These are phyloP conservation scores for Psilocybe azurescens DNA, from an alignment of 768 basidiomycete genomes.

Conservation along the genomic window DNA sequence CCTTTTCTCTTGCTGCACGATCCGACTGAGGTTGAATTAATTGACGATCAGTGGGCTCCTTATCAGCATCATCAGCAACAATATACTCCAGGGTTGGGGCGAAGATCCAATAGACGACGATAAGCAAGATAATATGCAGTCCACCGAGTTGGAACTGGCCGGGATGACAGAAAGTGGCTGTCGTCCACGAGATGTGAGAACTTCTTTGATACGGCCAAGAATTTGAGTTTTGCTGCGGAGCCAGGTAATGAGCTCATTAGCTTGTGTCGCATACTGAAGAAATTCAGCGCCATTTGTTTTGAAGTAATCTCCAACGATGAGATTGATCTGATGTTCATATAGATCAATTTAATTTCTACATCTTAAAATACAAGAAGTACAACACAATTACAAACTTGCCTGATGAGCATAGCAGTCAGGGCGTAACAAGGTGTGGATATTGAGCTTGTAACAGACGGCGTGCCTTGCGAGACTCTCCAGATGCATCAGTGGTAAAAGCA, in stretches of 20 bases:
- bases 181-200: constrained; percentile 15
- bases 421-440: constrained; percentile 31
- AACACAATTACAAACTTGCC: constrained; percentile 32
- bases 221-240: constrained; percentile 38
- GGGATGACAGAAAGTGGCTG: constrained; percentile 31
- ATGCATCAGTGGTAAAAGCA: constrained; percentile 41
- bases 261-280: constrained; percentile 26
- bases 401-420: constrained; percentile 44
- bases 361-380: neutral
- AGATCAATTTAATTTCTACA: neutral
- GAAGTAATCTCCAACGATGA: constrained; percentile 46
- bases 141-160: constrained; percentile 40
- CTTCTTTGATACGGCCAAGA: constrained; percentile 33
- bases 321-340: constrained; percentile 35
- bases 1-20: constrained; percentile 21
- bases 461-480: constrained; percentile 37
- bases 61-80: constrained; percentile 8
- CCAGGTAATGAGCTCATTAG: constrained; percentile 45
- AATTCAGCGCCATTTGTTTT: constrained; percentile 25
- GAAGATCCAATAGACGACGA: constrained; percentile 29
- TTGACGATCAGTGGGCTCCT: constrained; percentile 3
- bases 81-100: constrained; percentile 12
- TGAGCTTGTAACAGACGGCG: constrained; percentile 18
- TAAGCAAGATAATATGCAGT: constrained; percentile 35
- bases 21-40: constrained; percentile 14